A percentile compares a stretch with the other conserved stretches of the same genome.
Conservation (phyloP, 805 yeast genomes). For the Blastobotrys mokoenaii region DNA sequence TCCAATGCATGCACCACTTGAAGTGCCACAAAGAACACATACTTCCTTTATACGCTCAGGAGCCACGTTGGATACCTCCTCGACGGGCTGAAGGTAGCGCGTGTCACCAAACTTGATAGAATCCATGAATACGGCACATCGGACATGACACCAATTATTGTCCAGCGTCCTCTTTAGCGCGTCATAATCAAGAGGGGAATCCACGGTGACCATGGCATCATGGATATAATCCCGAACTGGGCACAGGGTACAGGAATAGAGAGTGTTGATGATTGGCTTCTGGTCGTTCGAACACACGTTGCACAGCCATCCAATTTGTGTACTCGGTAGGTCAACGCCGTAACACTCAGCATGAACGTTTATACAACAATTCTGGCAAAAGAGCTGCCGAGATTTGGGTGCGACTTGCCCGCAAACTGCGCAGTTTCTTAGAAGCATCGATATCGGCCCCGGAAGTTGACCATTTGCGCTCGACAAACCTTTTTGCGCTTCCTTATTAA, state of each 20-base stretch:
- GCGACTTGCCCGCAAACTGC: conserved; percentile 46
- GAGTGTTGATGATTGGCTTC: conserved; percentile 48
- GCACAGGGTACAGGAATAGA: conserved; percentile 63
- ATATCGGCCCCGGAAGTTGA: background rate
- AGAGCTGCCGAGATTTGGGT: conserved; percentile 34
- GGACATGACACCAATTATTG: conserved; percentile 71
- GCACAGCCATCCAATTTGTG: conserved; percentile 55
- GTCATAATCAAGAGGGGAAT: conserved; percentile 41
- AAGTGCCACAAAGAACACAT: conserved; percentile 35
- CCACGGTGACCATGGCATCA: conserved; percentile 38
- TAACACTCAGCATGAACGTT: conserved; percentile 65
- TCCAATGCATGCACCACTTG: conserved; percentile 42
- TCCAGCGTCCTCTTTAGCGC: conserved; percentile 59
- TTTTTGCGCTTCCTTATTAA: no score
- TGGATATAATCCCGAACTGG: conserved; percentile 41
- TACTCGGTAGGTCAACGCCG: conserved; percentile 35
- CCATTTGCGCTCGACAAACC: no score
- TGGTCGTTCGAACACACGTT: conserved; percentile 68
- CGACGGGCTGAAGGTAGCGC: conserved; percentile 39
- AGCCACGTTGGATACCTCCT: conserved; percentile 30
- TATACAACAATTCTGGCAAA: conserved; percentile 60
- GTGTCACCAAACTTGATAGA: conserved; percentile 38
- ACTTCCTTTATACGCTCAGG: conserved; percentile 27
- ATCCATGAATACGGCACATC: conserved; percentile 55
- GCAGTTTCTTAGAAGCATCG: conserved; percentile 33